phyloP scores from a whole-genome alignment of 495 filamentous ascomycete genomes.

The Tuber magnatum region DNA sequence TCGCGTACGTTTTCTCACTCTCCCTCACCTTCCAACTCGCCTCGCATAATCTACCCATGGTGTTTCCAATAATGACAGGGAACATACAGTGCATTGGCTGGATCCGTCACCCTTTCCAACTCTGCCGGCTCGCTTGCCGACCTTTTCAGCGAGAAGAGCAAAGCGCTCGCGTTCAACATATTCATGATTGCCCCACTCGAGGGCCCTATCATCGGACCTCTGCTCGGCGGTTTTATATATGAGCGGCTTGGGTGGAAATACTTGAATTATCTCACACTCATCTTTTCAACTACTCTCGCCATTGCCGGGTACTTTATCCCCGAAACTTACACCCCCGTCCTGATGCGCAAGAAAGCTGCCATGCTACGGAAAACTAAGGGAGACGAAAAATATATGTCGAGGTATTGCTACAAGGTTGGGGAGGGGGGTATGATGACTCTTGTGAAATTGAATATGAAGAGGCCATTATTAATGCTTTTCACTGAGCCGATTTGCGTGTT shows the following conservation, averaged over 20 bases:
- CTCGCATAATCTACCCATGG: neutral
- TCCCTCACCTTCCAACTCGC: neutral
- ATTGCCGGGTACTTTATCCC: slow-evolving; percentile 53
- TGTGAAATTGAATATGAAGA: slow-evolving; percentile 62
- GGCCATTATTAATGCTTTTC: slow-evolving; percentile 69
- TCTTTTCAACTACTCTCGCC: slow-evolving; percentile 35
- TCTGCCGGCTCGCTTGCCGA: slow-evolving; percentile 77
- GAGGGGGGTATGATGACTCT: slow-evolving; percentile 46
- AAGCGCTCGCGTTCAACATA: slow-evolving; percentile 64
- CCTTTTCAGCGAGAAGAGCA: slow-evolving; percentile 60
- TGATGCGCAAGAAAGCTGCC: slow-evolving; percentile 63
- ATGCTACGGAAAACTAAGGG: slow-evolving; percentile 63
- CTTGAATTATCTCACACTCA: slow-evolving; percentile 78
- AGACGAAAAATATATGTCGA: slow-evolving; percentile 51
- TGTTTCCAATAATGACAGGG: neutral
- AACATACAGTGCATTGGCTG: slow-evolving; percentile 57
- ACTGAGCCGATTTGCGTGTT: slow-evolving; percentile 73
- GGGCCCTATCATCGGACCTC: slow-evolving; percentile 54
- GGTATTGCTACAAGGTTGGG: slow-evolving; percentile 37
- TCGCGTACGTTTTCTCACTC: slow-evolving; percentile 49
- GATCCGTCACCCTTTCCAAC: slow-evolving; percentile 71
- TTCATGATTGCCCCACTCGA: slow-evolving; percentile 76
- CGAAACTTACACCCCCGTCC: slow-evolving; percentile 71
- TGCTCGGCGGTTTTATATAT: slow-evolving; percentile 67
- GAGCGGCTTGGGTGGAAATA: slow-evolving; percentile 78